These are phyloP conservation scores for Mycena crocata DNA, from an alignment of 768 basidiomycete genomes.

Conservation along the genomic window DNA sequence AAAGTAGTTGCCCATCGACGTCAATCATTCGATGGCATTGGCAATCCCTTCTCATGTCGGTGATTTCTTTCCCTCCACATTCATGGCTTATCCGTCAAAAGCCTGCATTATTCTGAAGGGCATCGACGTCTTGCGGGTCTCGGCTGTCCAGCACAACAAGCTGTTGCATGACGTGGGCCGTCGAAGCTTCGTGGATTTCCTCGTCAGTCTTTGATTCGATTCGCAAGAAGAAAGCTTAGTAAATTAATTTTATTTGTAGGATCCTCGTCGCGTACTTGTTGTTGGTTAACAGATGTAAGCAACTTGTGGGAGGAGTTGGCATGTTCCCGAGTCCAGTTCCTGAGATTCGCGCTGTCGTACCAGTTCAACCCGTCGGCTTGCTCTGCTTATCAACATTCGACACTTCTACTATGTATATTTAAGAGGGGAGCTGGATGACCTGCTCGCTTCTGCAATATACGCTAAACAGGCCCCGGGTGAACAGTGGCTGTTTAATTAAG, in stretches of 20 bases:
- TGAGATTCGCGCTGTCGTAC: conserved; percentile 43
- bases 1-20: too few species aligned
- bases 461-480: conserved; percentile 17
- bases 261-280: conserved; percentile 43
- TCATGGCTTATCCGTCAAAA: conserved; percentile 32
- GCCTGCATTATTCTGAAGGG: conserved; percentile 40
- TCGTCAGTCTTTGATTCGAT: conserved; percentile 24
- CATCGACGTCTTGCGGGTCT: conserved; percentile 18
- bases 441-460: conserved; percentile 6
- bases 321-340: not conserved
- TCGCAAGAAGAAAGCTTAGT: not conserved
- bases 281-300: conserved; percentile 42
- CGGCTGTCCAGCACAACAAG: not conserved
- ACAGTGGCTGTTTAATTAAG: conserved; percentile 25
- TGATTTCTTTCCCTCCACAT: conserved; percentile 26
- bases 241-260: conserved; percentile 23
- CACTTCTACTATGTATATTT: conserved; percentile 43
- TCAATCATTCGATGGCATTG: too few species aligned
- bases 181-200: conserved; percentile 20
- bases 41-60: conserved; percentile 30
- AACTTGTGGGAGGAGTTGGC: not conserved
- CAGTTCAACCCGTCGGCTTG: conserved; percentile 43
- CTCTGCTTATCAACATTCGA: conserved; percentile 46
- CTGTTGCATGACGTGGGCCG: conserved; percentile 12
- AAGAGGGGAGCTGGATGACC: conserved; percentile 10